Percentiles rank a stretch among this genome's conserved stretches.
These are phyloP conservation scores for Steccherinum ochraceum DNA, from an alignment of 768 basidiomycete species.

Conservation along the genomic window DNA sequence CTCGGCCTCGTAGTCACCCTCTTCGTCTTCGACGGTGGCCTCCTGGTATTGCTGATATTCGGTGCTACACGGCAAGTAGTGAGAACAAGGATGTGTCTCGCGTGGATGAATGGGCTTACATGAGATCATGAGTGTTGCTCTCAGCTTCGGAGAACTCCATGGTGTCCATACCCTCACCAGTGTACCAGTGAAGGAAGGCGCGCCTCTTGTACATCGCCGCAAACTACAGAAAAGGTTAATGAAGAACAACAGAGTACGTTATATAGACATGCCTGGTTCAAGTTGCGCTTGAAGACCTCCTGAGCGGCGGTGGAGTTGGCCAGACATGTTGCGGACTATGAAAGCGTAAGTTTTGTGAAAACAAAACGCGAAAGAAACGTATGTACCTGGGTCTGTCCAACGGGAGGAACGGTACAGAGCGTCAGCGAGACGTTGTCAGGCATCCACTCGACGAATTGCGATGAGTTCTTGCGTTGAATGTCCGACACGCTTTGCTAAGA, in stretches of 20 bases:
- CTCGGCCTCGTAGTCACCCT: constrained; percentile 28
- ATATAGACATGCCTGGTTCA: constrained; percentile 41
- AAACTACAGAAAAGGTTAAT: constrained; percentile 42
- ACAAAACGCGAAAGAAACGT: not conserved
- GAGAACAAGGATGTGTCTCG: constrained; percentile 2
- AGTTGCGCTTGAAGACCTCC: constrained; percentile 75
- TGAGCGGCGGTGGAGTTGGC: constrained; percentile 81
- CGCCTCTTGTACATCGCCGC: constrained; percentile 73
- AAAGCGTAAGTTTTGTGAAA: constrained; percentile 6
- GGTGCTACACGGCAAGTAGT: constrained; percentile 38
- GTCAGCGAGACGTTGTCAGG: constrained; percentile 87
- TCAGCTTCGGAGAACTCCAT: constrained; percentile 87
- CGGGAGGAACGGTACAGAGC: constrained; percentile 76
- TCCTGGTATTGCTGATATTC: constrained; percentile 89
- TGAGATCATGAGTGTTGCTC: constrained; percentile 73
- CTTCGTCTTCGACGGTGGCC: constrained; percentile 40
- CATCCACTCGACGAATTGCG: constrained; percentile 87
- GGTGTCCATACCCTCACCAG: constrained; percentile 85
- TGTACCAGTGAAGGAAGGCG: constrained; percentile 91
- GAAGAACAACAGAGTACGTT: not conserved
- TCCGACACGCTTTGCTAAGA: constrained; percentile 61
- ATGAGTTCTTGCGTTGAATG: constrained; percentile 69
- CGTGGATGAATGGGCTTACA: constrained; percentile 42
- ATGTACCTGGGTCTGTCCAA: constrained; percentile 65
- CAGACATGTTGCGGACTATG: constrained; percentile 61